These are phyloP conservation scores for Symbiodinium natans DNA, from an alignment of 73 alveolate species.

Conservation along the genomic window DNA sequence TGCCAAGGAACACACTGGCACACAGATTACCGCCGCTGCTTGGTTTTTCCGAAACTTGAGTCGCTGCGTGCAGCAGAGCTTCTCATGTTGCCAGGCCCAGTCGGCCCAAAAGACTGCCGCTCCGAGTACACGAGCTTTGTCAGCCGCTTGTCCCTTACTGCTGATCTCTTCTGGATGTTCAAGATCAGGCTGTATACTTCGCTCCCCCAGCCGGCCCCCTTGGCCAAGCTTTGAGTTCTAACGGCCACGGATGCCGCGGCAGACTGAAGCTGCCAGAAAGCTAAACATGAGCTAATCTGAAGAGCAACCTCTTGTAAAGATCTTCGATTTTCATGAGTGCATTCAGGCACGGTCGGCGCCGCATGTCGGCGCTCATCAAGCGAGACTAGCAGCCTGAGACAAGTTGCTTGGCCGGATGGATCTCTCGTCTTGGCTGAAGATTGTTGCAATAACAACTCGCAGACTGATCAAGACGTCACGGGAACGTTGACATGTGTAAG, in stretches of 20 bases:
- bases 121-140: background rate
- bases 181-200: background rate
- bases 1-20: too few relatives aligned
- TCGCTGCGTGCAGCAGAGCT: background rate
- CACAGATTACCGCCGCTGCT: background rate
- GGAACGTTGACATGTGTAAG: too few relatives aligned
- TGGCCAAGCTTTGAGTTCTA: background rate
- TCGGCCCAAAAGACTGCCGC: background rate
- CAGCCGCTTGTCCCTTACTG: background rate
- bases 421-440: too few relatives aligned
- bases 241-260: background rate
- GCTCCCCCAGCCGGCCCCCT: background rate
- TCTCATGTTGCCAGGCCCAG: background rate
- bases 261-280: background rate
- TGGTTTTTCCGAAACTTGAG: too few relatives aligned
- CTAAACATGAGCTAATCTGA: too few relatives aligned
- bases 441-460: too few relatives aligned
- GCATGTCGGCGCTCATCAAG: background rate
- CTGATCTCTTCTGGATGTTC: background rate
- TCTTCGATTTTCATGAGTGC: background rate
- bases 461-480: too few relatives aligned
- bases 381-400: background rate
- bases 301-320: too few relatives aligned
- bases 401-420: too few relatives aligned
- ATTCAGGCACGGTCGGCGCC: background rate